phyloP scores from a whole-genome alignment of 106 monocot species.

The Platanthera zijinensis region DNA sequence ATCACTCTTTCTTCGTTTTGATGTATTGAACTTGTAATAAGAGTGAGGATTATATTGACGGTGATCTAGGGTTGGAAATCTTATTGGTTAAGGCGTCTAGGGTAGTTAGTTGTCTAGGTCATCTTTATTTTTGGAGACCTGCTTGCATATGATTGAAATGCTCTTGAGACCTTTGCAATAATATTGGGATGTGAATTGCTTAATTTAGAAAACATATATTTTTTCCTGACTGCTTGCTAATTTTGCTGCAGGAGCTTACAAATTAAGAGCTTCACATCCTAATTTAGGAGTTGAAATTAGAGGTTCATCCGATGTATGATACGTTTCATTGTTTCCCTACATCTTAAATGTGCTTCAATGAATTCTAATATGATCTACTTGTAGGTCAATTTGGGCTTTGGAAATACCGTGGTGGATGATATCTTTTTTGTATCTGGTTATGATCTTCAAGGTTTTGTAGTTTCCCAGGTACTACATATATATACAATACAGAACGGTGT shows the following conservation, averaged over 20 bases:
- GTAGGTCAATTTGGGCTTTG: constrained; percentile 82
- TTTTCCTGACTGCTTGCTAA: not conserved
- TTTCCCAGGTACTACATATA: constrained; percentile 68
- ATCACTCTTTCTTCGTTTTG: too few species aligned
- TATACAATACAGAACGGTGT: not conserved
- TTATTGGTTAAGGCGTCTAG: too few species aligned
- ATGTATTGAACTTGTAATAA: too few species aligned
- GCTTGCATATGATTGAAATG: too few species aligned
- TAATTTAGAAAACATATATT: not conserved
- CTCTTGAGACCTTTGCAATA: not conserved
- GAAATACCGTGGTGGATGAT: constrained; percentile 64
- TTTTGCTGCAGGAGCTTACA: constrained; percentile 57
- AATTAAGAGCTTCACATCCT: constrained; percentile 69
- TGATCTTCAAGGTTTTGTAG: constrained; percentile 78
- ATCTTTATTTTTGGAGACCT: too few species aligned
- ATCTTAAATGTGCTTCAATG: not conserved
- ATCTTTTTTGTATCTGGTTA: constrained; percentile 82
- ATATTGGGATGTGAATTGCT: not conserved
- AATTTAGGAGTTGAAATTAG: constrained; percentile 57
- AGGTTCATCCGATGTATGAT: constrained; percentile 76
- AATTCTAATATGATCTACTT: constrained; percentile 9
- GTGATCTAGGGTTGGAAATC: too few species aligned
- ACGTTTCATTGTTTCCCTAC: not conserved
- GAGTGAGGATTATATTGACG: too few species aligned
- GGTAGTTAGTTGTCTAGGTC: too few species aligned